Evolutionary conservation across 1,284 basidiomycete species (phyloP).

Genomic region (Pascua guehoae): DNA sequence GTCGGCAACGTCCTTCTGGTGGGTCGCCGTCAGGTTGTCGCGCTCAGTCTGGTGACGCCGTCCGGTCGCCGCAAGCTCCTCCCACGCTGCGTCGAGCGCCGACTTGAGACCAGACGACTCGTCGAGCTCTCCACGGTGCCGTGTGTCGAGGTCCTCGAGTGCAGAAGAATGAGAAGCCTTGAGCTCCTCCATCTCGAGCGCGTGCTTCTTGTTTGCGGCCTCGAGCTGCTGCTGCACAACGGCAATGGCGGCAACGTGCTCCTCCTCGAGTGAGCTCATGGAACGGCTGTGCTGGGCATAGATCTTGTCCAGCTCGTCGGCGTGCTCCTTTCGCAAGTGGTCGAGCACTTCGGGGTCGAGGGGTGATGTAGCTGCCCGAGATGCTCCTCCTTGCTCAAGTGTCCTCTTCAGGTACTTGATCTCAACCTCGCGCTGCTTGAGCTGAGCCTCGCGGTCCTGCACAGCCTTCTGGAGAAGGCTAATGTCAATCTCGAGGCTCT

Average conservation of each 20-base stretch:
- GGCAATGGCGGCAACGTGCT: constrained; percentile 13
- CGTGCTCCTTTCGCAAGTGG: constrained; percentile 28
- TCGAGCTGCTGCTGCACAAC: constrained; percentile 12
- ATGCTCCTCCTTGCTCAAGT: constrained; percentile 21
- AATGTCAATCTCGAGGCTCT: constrained; percentile 85
- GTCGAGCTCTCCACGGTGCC: constrained; percentile 11
- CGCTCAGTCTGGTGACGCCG: constrained; percentile 20
- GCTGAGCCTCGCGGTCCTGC: constrained; percentile 69
- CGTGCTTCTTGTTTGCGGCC: constrained; percentile 9
- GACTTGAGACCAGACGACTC: constrained; percentile 12
- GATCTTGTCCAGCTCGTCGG: constrained; percentile 24
- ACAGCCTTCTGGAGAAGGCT: constrained; percentile 82
- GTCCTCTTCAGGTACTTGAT: constrained; percentile 71
- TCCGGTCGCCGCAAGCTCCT: constrained; percentile 15
- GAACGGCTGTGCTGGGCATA: constrained; percentile 11
- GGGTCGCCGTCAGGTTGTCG: constrained; percentile 20
- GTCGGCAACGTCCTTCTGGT: constrained; percentile 21
- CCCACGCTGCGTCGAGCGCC: constrained; percentile 19
- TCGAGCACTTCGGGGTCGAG: constrained; percentile 19
- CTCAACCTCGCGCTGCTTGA: constrained; percentile 81
- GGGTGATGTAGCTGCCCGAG: neutral
- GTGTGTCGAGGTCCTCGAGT: constrained; percentile 19
- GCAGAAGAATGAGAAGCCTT: constrained; percentile 14
- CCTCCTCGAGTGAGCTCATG: constrained; percentile 16
- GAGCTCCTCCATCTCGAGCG: constrained; percentile 20